A percentile compares a stretch with the other conserved stretches of the same genome.
These are phyloP conservation scores for Corylus americana DNA, from an alignment of 306 rosid species.

Conservation along the genomic window DNA sequence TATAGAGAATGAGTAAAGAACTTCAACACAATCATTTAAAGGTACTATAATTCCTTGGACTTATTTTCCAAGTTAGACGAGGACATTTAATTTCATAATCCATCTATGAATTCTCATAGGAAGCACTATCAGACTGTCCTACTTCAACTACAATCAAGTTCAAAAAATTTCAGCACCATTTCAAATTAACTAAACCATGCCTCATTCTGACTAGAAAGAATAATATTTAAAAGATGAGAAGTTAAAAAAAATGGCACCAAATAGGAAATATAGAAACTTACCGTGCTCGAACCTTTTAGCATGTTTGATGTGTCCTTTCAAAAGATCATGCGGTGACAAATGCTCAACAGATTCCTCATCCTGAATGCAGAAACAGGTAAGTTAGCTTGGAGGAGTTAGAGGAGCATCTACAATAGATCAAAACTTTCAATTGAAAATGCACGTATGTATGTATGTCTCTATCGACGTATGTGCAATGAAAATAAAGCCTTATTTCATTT, in stretches of 20 bases:
- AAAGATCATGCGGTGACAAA: conserved; percentile 52
- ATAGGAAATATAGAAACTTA: conserved; percentile 27
- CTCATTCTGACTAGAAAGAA: conserved; percentile 10
- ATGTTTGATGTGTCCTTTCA: conserved; percentile 66
- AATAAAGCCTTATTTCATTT: conserved; percentile 19
- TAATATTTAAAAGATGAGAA: conserved; percentile 6
- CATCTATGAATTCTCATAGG: not conserved
- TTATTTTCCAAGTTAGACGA: not conserved
- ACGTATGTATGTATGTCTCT: not conserved
- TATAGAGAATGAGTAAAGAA: not conserved
- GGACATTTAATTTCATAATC: not conserved
- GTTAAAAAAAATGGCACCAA: conserved; percentile 13
- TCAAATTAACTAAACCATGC: not conserved
- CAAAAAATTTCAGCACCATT: not conserved
- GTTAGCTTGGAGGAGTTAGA: conserved; percentile 11
- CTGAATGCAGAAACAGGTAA: conserved; percentile 38
- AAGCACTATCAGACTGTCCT: not conserved
- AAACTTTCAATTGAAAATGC: conserved; percentile 6
- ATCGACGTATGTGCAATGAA: not conserved
- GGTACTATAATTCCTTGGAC: not conserved
- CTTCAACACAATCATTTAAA: not conserved
- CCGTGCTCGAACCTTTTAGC: conserved; percentile 90
- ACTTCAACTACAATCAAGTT: not conserved
- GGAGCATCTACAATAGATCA: not conserved
- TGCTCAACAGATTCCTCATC: conserved; percentile 51